Evolutionary conservation across 2,329 filamentous ascomycete genomes (phyloP).

Genomic region (Alternaria hordeiaustralica): DNA sequence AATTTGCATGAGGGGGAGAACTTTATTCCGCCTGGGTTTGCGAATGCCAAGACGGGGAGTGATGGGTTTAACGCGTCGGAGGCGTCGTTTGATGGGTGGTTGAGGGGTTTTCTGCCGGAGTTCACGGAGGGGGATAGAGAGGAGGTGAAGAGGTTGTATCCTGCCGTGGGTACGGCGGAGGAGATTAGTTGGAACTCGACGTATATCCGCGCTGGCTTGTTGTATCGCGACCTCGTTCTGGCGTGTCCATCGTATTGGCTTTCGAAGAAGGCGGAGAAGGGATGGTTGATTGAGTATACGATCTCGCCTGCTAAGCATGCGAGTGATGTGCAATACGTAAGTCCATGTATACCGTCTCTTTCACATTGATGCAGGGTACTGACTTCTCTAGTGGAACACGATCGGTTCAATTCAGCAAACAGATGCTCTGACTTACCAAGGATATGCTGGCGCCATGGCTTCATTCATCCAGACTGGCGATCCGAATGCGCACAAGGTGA

Average conservation of each 20-base stretch:
- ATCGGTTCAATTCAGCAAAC: conserved; percentile 60
- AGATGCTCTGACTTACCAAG: conserved; percentile 62
- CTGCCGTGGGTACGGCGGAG: conserved; percentile 56
- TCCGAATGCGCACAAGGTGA: conserved; percentile 64
- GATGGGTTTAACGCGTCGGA: conserved; percentile 59
- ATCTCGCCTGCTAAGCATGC: conserved; percentile 66
- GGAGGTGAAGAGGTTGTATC: conserved; percentile 56
- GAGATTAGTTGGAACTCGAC: conserved; percentile 59
- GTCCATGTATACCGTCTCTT: too few species aligned
- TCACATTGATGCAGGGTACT: neutral
- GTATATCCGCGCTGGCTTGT: conserved; percentile 60
- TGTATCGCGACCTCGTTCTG: conserved; percentile 66
- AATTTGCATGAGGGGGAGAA: conserved; percentile 69
- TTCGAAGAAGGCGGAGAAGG: conserved; percentile 52
- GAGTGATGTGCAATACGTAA: conserved; percentile 60
- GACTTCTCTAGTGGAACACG: conserved; percentile 58
- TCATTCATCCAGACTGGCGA: conserved; percentile 67
- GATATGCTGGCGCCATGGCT: conserved; percentile 65
- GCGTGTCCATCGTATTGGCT: conserved; percentile 68
- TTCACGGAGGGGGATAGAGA: conserved; percentile 52
- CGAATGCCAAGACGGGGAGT: conserved; percentile 36
- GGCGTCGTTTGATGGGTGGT: conserved; percentile 60
- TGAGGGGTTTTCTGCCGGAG: conserved; percentile 61
- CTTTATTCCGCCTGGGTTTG: conserved; percentile 62
- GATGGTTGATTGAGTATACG: conserved; percentile 66